phyloP scores from a whole-genome alignment of 371 early-diverging fungal genomes.

The Rhizopus arrhizus region DNA sequence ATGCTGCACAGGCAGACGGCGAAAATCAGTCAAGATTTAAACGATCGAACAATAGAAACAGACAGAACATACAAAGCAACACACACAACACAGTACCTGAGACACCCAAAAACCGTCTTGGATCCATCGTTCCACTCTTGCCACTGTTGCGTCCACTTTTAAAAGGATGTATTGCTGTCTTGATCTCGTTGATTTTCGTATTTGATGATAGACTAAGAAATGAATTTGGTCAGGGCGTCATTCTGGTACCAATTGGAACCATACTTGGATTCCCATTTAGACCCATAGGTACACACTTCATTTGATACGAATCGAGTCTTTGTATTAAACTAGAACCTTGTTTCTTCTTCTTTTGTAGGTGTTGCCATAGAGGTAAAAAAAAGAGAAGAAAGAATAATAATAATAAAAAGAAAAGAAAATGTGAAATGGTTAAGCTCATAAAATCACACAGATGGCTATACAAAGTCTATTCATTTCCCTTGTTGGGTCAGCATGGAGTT shows the following conservation, averaged over 20 bases:
- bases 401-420: neutral
- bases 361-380: constrained; percentile 27
- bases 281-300: constrained; percentile 23
- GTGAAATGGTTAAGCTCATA: no score
- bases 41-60: neutral
- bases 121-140: constrained; percentile 15
- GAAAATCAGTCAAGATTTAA: neutral
- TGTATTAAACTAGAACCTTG: neutral
- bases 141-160: constrained; percentile 19
- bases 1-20: neutral
- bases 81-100: constrained; percentile 2
- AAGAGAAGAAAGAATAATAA: neutral
- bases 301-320: neutral
- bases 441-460: constrained; percentile 14
- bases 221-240: constrained; percentile 18
- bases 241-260: constrained; percentile 27
- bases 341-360: constrained; percentile 15
- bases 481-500: constrained; percentile 27
- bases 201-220: constrained; percentile 20
- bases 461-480: constrained; percentile 21
- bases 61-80: neutral
- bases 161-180: constrained; percentile 21
- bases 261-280: constrained; percentile 26
- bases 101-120: neutral
- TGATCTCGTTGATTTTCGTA: constrained; percentile 20